phyloP scores from a whole-genome alignment of 2,329 filamentous ascomycete genomes.

The Aspergillus ochraceoroseus region DNA sequence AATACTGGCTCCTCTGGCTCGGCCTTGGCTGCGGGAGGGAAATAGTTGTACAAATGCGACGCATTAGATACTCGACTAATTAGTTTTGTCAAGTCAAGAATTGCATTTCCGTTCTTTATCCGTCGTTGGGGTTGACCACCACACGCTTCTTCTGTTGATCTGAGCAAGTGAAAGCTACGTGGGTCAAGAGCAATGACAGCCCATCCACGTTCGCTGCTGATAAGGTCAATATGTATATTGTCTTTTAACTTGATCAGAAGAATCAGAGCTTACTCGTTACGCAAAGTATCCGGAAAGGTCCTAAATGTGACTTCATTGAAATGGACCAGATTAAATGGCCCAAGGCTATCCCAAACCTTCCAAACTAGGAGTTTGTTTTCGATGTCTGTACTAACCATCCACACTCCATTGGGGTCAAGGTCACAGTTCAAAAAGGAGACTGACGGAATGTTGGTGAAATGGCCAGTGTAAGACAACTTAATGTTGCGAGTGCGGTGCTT shows the following conservation, averaged over 20 bases:
- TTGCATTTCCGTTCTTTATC: conserved; percentile 16
- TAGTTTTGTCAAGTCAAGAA: conserved; percentile 32
- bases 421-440: conserved; percentile 57
- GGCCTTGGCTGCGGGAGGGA: conserved; percentile 21
- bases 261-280: conserved; percentile 20
- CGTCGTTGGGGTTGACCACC: conserved; percentile 31
- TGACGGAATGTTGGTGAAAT: conserved; percentile 52
- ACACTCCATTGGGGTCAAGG: conserved; percentile 51
- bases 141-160: conserved; percentile 38
- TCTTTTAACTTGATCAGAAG: background rate
- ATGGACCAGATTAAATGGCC: conserved; percentile 28
- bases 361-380: conserved; percentile 48
- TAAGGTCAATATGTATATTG: conserved; percentile 11
- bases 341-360: conserved; percentile 43
- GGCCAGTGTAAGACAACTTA: conserved; percentile 41
- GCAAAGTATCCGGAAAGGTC: conserved; percentile 26
- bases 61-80: conserved; percentile 26
- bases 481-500: conserved; percentile 41
- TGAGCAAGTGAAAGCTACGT: conserved; percentile 37
- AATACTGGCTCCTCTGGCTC: conserved; percentile 23
- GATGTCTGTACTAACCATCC: conserved; percentile 57
- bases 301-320: conserved; percentile 29
- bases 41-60: conserved; percentile 28
- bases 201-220: conserved; percentile 40
- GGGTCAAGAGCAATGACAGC: conserved; percentile 45